phyloP scores from a whole-genome alignment of 371 early-diverging fungal genomes.

The Saksenaea vasiformis region DNA sequence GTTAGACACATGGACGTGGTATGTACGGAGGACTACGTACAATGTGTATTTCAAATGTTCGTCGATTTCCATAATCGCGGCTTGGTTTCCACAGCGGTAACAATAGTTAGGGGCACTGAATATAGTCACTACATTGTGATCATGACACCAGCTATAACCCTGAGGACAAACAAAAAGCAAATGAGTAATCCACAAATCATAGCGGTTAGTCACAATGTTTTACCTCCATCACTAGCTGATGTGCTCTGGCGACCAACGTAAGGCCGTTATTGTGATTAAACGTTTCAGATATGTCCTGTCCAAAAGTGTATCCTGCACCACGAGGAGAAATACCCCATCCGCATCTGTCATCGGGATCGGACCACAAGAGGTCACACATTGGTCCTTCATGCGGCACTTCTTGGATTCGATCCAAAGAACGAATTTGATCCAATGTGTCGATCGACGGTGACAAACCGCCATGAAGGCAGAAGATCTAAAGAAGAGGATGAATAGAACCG shows the following conservation, averaged over 20 bases:
- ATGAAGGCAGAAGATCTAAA: constrained; percentile 93
- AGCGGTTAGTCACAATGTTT: neutral
- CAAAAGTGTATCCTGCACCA: constrained; percentile 99
- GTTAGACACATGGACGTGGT: neutral
- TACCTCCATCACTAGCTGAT: constrained; percentile 89
- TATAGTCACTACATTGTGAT: constrained; percentile 98
- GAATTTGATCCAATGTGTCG: constrained; percentile 96
- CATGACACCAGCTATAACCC: constrained; percentile 98
- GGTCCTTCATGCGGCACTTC: constrained; percentile 99
- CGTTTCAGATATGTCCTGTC: constrained; percentile 94
- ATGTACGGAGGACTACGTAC: constrained; percentile 49
- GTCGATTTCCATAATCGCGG: constrained; percentile 96
- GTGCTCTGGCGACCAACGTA: constrained; percentile 93
- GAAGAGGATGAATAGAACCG: neutral
- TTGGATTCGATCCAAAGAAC: constrained; percentile 95
- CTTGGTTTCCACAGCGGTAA: constrained; percentile 99
- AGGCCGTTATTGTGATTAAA: constrained; percentile 98
- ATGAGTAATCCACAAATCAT: neutral
- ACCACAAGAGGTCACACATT: constrained; percentile 98
- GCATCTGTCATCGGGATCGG: constrained; percentile 98
- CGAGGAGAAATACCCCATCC: constrained; percentile 98
- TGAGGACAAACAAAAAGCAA: constrained; percentile 43
- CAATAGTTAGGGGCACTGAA: constrained; percentile 99
- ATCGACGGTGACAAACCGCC: constrained; percentile 99
- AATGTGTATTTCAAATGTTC: constrained; percentile 92